A percentile compares a stretch with the other conserved stretches of the same genome.
Conservation (phyloP, 169 alveolate genomes). For the Condylostoma magnum region DNA sequence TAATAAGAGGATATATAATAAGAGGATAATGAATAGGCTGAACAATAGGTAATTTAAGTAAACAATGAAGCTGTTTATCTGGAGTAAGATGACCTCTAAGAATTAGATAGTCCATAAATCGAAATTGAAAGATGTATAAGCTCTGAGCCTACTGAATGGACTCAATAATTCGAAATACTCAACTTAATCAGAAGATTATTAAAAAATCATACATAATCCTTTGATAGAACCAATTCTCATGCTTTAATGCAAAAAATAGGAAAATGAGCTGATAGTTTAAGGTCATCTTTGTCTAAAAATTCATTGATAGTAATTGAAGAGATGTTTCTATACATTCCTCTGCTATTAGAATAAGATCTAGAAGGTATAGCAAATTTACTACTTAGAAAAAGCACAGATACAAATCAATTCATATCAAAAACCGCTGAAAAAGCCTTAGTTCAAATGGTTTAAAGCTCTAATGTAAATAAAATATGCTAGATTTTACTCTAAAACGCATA, state of each 20-base stretch:
- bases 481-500: constrained; percentile 5
- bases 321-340: background rate
- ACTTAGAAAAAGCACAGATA: constrained; percentile 20
- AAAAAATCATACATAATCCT: background rate
- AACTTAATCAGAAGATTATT: constrained; percentile 4
- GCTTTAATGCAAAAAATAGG: background rate
- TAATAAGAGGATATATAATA: background rate
- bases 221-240: background rate
- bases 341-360: constrained; percentile 16
- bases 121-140: background rate
- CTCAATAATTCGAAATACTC: constrained; percentile 19
- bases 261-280: constrained; percentile 1
- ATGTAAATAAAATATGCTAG: background rate
- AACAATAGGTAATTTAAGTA: background rate
- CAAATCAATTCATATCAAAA: constrained; percentile 24
- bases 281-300: constrained; percentile 24
- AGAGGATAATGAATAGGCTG: background rate
- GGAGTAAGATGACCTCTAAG: constrained; percentile 14
- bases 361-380: background rate
- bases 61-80: background rate
- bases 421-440: constrained; percentile 20
- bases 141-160: constrained; percentile 15
- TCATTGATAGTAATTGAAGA: constrained; percentile 22
- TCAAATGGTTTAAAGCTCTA: background rate
- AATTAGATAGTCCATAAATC: constrained; percentile 3